phyloP scores from a whole-genome alignment of 352 stramenopile species.

The Globisporangium rhizosaccharum region DNA sequence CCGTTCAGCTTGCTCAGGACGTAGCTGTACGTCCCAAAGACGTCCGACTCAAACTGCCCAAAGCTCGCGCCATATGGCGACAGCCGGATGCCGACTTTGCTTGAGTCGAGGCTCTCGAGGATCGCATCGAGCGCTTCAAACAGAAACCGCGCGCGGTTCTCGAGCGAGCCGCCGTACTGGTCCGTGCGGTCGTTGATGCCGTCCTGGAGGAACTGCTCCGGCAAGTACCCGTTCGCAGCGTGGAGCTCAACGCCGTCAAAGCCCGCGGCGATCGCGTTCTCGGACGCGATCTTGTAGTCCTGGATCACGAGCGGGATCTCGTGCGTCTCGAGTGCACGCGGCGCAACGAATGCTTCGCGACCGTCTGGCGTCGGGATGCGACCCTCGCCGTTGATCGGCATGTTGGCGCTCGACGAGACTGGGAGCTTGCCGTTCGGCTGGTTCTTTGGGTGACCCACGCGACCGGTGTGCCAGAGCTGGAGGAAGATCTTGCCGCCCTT shows the following conservation, averaged over 20 bases:
- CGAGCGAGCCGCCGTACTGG: constrained; percentile 77
- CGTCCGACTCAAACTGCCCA: constrained; percentile 38
- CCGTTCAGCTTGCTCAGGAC: constrained; percentile 48
- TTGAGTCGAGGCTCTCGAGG: constrained; percentile 24
- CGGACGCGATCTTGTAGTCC: constrained; percentile 55
- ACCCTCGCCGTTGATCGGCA: constrained; percentile 7
- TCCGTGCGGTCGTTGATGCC: constrained; percentile 83
- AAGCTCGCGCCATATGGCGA: constrained; percentile 49
- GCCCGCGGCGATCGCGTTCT: constrained; percentile 64
- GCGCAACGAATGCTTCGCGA: constrained; percentile 24
- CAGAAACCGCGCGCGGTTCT: constrained; percentile 82
- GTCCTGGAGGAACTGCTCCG: constrained; percentile 89
- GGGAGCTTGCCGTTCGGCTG: constrained; percentile 28
- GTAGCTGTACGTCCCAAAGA: constrained; percentile 42
- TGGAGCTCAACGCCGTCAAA: constrained; percentile 91
- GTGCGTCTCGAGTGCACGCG: constrained; percentile 45
- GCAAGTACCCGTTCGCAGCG: constrained; percentile 88
- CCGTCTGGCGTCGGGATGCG: constrained; percentile 17
- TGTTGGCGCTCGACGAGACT: constrained; percentile 26
- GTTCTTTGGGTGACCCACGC: constrained; percentile 40
- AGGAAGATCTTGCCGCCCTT: constrained; percentile 53
- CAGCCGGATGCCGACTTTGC: constrained; percentile 37
- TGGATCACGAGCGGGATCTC: constrained; percentile 62
- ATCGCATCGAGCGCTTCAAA: constrained; percentile 68
- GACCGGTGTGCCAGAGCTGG: constrained; percentile 75